Evolutionary conservation across 1,284 basidiomycete genomes (phyloP), one percentile per base, ranked within the genome.

Genomic region (Ganoderma meredithae): DNA sequence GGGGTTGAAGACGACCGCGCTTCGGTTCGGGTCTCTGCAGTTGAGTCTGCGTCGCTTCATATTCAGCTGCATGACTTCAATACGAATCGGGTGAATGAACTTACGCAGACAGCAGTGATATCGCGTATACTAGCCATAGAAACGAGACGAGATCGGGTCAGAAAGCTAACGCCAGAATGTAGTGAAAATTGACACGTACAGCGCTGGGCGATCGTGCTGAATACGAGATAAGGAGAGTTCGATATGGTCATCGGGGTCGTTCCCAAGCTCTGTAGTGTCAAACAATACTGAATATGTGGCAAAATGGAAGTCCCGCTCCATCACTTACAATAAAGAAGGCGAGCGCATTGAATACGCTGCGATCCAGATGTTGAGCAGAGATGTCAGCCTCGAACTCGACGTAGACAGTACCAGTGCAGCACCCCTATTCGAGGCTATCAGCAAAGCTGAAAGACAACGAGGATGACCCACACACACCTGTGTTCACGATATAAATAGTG

Each of bases 121-220:
- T 59, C 9, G 39, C 56, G 39, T 59, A 59, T 1, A 59, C 56
- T 59, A 31, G 1, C 27, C 27, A 31, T 31, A 31, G 27, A 31
- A 3, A 31, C 27, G 27, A 31, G 27, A 31, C 27, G 3, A 31
- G 27, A 31, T 31, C 33, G 39, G 33, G 6, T 39, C n/a, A 19
- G 10, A 9, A 5, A n/a, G 15, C 13, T 39, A 9, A 33, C 5
- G 7, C 17, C 19, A 5, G 17, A 0, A 47, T 22, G 13, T 12
- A 9, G 15, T 22, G 9, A 3, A 8, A 5, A 10, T 9, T 22
- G 44, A n/a, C 13, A 59, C 56, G 12, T 41, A 59, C 56, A 9
- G 39, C 56, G 56, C n/a, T n/a, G 36, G 9, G 39, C 56, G 9
- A 59, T 39, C 6, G 39, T 59, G 39, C 33, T 59, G 56, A 59